Conservation (phyloP, 805 yeast genomes). For the Lipomyces kockii region DNA sequence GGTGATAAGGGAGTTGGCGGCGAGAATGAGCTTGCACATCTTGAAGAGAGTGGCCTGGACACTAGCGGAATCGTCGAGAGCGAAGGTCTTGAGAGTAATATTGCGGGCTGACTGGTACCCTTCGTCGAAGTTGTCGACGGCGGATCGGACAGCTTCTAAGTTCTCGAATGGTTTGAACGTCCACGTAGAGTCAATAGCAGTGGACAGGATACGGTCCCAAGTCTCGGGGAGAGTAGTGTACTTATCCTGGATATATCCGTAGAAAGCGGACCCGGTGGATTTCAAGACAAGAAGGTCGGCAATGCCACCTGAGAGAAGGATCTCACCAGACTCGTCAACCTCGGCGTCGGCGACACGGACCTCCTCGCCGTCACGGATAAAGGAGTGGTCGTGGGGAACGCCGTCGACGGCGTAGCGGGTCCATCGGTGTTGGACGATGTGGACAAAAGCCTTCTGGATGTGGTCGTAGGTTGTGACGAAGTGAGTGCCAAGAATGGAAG, state of each 20-base stretch:
- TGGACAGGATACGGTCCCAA: conserved; percentile 81
- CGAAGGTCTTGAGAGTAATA: conserved; percentile 76
- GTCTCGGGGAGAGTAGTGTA: conserved; percentile 87
- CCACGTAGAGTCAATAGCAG: conserved; percentile 63
- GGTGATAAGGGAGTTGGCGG: conserved; percentile 58
- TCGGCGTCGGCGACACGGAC: conserved; percentile 57
- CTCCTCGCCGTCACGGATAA: conserved; percentile 83
- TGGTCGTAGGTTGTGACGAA: conserved; percentile 78
- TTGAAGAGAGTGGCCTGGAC: conserved; percentile 97
- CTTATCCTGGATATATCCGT: conserved; percentile 84
- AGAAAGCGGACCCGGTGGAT: conserved; percentile 91
- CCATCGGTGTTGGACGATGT: conserved; percentile 79
- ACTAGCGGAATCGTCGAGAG: conserved; percentile 85
- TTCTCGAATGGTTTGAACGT: conserved; percentile 33
- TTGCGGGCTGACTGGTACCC: conserved; percentile 66
- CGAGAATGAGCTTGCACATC: conserved; percentile 78
- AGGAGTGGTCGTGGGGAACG: conserved; percentile 78
- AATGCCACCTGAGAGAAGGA: conserved; percentile 56
- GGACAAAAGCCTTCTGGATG: conserved; percentile 70
- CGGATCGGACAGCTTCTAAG: conserved; percentile 53
- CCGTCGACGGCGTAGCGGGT: conserved; percentile 75
- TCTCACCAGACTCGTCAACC: conserved; percentile 39
- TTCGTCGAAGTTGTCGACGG: conserved; percentile 70
- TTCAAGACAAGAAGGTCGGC: conserved; percentile 62
- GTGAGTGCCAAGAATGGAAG: conserved; percentile 80